Base-by-base conservation (phyloP, 2,329 filamentous ascomycete species). In the Penicillium vulpinum region DNA sequence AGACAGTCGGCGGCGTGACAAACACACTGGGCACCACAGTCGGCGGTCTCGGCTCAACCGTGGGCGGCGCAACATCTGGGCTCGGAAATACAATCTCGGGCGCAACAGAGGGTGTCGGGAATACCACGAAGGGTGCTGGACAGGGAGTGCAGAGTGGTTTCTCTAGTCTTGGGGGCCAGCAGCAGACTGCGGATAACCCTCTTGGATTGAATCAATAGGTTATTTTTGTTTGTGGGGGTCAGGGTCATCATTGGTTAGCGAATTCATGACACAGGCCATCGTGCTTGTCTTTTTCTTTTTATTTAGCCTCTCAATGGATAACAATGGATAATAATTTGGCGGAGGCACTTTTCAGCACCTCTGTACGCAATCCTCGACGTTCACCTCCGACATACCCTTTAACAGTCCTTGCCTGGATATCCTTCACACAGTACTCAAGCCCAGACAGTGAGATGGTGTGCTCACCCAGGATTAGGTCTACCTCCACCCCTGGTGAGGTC, bases 21-120 rank as follows among this genome's bases (percentile, higher is more conserved):
- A 67, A 68, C 60, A 73, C 71, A 2, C 49, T 70, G 2, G 70
- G 71, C 38, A 44, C 29, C 29, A 58, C 64, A 5, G 67, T 72
- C 21, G 59, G 67, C 11, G 67, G 70, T 21, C 54, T 74, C 5
- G 70, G 71, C 18, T 68, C 67, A 51, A 74, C 72, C 4, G 71
- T 73, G 11, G 72, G 73, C 33, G 66, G 69, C 49, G 68, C 69
- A 51, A 73, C 72, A 22, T 64, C 71, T 18, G 67, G 67, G 0
- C 44, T 71, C 31, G 69, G 69, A 9, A 45, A 65, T 24, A 69
- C 68, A 0, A 64, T 70, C 4, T 67, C 65, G 4, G 67, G 66
- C 10, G 64, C 70, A 2, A 69, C 65, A 3, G 61, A 73, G 46
- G 68, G 67, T 2, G 33, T 72, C 18, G 68, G 69, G 1, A 66